A percentile compares a stretch with the other conserved stretches of the same genome.
Conservation (phyloP, 352 stramenopile genomes). For the Phytophthora boehmeriae region DNA sequence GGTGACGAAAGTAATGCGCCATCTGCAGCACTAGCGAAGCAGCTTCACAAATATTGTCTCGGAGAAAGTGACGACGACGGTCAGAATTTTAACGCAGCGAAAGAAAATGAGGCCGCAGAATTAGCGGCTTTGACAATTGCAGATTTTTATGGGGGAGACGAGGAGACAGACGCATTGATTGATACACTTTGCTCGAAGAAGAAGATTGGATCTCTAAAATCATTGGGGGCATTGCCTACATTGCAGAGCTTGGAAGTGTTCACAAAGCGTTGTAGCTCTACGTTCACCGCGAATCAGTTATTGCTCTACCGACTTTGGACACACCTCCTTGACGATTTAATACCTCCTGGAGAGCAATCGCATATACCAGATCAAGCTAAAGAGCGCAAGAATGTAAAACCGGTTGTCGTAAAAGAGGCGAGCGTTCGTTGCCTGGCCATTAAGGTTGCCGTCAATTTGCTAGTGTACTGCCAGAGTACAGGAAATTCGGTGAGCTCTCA, state of each 20-base stretch:
- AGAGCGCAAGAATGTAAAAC: slow-evolving; percentile 25
- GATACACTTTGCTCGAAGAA: slow-evolving; percentile 62
- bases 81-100: slow-evolving; percentile 28
- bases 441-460: slow-evolving; percentile 62
- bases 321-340: slow-evolving; percentile 50
- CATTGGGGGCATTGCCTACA: slow-evolving; percentile 29
- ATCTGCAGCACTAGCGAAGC: slow-evolving; percentile 40
- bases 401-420: slow-evolving; percentile 25
- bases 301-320: slow-evolving; percentile 51
- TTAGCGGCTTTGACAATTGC: slow-evolving; percentile 55
- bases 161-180: slow-evolving; percentile 45
- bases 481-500: slow-evolving; percentile 17
- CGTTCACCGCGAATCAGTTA: slow-evolving; percentile 27
- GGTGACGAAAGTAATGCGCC: slow-evolving; percentile 29
- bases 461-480: slow-evolving; percentile 45
- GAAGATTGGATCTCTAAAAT: slow-evolving; percentile 31
- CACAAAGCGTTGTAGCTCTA: slow-evolving; percentile 51
- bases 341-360: slow-evolving; percentile 14
- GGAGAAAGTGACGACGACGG: slow-evolving; percentile 30
- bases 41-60: slow-evolving; percentile 60
- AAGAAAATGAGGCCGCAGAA: slow-evolving; percentile 54
- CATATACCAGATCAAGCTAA: slow-evolving; percentile 13
- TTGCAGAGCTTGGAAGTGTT: slow-evolving; percentile 74
- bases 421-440: slow-evolving; percentile 68
- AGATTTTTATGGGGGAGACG: slow-evolving; percentile 48